Percentiles rank a stretch among this genome's conserved stretches.
phyloP scores from a whole-genome alignment of 192 early-diverging fungal species.

The Backusella circina region DNA sequence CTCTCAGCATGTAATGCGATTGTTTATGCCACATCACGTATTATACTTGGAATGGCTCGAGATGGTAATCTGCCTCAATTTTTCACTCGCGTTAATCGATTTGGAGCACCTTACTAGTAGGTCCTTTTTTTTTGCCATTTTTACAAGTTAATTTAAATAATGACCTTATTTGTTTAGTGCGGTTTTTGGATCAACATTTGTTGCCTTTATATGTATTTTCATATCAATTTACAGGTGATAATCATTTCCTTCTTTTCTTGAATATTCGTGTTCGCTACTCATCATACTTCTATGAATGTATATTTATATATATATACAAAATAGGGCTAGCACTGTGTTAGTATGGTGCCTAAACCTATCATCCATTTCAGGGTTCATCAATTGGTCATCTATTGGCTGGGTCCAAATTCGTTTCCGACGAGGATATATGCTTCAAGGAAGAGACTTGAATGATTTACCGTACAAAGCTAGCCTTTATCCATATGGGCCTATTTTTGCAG shows the following conservation, averaged over 20 bases:
- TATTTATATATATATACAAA: conserved; percentile 62
- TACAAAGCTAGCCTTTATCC: conserved; percentile 67
- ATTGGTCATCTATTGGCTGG: conserved; percentile 72
- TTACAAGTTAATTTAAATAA: conserved; percentile 44
- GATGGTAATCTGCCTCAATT: conserved; percentile 67
- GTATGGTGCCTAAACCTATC: neutral
- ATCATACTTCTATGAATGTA: no score
- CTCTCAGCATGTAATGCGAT: conserved; percentile 76
- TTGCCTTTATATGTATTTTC: conserved; percentile 56
- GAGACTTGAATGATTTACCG: conserved; percentile 54
- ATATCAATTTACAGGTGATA: conserved; percentile 34
- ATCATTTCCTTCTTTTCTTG: no score
- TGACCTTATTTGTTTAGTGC: conserved; percentile 44
- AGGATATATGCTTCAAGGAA: conserved; percentile 67
- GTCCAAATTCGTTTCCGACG: conserved; percentile 77
- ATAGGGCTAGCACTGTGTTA: conserved; percentile 56
- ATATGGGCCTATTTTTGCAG: conserved; percentile 61
- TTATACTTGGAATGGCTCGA: conserved; percentile 66
- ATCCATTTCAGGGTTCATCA: conserved; percentile 67
- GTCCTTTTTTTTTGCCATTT: neutral
- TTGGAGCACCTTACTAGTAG: conserved; percentile 47
- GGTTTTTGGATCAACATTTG: conserved; percentile 43
- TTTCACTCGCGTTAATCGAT: conserved; percentile 50
- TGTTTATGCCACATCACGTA: conserved; percentile 76
- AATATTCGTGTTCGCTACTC: no score